Base-by-base conservation (phyloP, 805 yeast genomes). In the Barnettozyma californica region DNA sequence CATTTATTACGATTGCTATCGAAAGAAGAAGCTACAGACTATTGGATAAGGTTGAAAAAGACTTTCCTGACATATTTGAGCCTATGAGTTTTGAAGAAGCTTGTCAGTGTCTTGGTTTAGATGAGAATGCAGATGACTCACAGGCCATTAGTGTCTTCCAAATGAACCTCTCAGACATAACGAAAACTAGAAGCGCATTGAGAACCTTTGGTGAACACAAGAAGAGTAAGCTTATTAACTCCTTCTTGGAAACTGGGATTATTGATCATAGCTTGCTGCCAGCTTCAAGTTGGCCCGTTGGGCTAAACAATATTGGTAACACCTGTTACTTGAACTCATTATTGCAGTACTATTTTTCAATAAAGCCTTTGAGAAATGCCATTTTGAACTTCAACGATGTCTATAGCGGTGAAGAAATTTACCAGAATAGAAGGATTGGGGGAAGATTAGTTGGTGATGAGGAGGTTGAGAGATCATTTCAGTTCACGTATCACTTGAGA, bases 271-370 rank as follows among this genome's bases (percentile, higher is more conserved):
- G 75, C 9, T 64, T 76, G 2, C 64, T 86, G 18, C 83, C 90
- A 0, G 77, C 80, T 0, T 82, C 77, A 14, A 76, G 78, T 44
- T 83, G 92, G 79, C 99, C 99, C 0, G 87, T 89, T 4, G 99
- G 99, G 0, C 73, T 94, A 60, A 87, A 85, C 65, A 94, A 94
- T 62, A 91, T 90, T 53, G 99, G 99, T 21, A 94, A 94, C 63
- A 92, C 99, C 0, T 94, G 99, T 66, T 91, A 91, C 57, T 71
- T 94, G 64, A 92, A 94, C 63, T 92, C 98, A 0, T 71, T 94
- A 43, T 68, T 92, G 38, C 99, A 92, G 62, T 92, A 85, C 60
- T 92, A 89, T 64, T 94, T 90, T 68, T 85, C 89, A 7, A 79
- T 94, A 41, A 78, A 80, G 48, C 97, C 97, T 0, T 69, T 94